These are phyloP conservation scores for Sicyos baderoa DNA, from an alignment of 306 rosid species.

Conservation along the genomic window DNA sequence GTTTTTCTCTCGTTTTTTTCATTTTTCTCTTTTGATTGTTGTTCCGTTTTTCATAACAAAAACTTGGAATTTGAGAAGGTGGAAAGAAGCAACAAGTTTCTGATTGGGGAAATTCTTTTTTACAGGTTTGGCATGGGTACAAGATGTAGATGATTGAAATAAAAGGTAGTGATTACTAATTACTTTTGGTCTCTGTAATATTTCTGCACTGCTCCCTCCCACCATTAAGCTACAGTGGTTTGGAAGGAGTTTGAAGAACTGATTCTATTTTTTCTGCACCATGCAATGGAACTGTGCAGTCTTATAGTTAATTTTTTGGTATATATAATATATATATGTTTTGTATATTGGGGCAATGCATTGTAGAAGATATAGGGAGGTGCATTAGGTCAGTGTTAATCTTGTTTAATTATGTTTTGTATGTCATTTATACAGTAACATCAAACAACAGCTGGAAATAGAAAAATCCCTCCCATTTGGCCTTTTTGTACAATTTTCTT, in stretches of 20 bases:
- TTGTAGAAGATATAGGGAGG: constrained; percentile 23
- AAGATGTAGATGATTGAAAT: constrained; percentile 63
- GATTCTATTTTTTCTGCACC: constrained; percentile 34
- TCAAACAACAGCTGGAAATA: not conserved
- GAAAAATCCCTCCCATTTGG: not conserved
- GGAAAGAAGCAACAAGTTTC: not conserved
- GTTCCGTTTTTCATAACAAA: no score
- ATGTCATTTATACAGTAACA: constrained; percentile 8
- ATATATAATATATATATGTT: constrained; percentile 35
- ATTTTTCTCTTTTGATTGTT: no score
- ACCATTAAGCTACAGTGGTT: constrained; percentile 22
- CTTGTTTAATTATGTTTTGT: not conserved
- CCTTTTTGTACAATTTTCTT: not conserved
- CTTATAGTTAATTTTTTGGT: constrained; percentile 38
- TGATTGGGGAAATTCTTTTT: constrained; percentile 4
- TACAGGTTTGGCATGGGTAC: constrained; percentile 88
- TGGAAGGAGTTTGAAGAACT: constrained; percentile 12
- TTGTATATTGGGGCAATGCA: constrained; percentile 45
- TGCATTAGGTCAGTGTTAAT: not conserved
- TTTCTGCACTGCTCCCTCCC: constrained; percentile 12
- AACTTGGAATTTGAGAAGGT: not conserved
- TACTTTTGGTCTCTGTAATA: constrained; percentile 19
- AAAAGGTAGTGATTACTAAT: constrained; percentile 17
- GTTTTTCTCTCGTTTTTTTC: no score
- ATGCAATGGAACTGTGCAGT: constrained; percentile 40